These are phyloP conservation scores for Elymus sibiricus DNA, from an alignment of 176 grass and related monocot species.

Conservation along the genomic window DNA sequence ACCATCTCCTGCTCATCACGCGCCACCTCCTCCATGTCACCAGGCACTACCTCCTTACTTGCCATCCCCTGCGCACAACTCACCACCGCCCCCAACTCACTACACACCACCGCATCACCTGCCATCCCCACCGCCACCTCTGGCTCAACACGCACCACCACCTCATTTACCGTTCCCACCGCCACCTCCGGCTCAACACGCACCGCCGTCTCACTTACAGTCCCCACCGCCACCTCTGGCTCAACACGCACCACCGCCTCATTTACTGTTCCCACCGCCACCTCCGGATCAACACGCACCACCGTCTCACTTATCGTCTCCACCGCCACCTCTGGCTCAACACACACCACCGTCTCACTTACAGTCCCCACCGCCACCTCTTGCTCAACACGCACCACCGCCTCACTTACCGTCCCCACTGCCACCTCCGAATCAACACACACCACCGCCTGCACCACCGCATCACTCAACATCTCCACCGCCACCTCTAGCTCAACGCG, in stretches of 20 bases:
- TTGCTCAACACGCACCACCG: background rate
- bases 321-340: background rate
- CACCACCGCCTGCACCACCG: background rate
- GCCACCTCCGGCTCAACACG: background rate
- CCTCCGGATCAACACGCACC: background rate
- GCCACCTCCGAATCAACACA: background rate
- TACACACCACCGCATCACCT: background rate
- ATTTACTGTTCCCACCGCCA: background rate
- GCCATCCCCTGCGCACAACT: background rate
- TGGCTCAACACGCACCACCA: background rate
- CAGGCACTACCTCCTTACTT: background rate
- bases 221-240: no score
- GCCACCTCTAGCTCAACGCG: background rate
- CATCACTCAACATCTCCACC: background rate
- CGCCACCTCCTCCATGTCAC: no score
- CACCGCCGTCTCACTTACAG: no score
- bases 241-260: background rate
- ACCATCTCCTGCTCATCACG: no score
- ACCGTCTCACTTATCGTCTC: background rate
- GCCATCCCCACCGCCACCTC: background rate
- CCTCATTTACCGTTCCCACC: background rate
- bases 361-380: background rate
- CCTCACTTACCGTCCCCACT: background rate
- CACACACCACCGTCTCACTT: background rate
- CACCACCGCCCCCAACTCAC: background rate